Conservation (phyloP, 2,329 filamentous ascomycete species). For the Sarocladium oryzae region DNA sequence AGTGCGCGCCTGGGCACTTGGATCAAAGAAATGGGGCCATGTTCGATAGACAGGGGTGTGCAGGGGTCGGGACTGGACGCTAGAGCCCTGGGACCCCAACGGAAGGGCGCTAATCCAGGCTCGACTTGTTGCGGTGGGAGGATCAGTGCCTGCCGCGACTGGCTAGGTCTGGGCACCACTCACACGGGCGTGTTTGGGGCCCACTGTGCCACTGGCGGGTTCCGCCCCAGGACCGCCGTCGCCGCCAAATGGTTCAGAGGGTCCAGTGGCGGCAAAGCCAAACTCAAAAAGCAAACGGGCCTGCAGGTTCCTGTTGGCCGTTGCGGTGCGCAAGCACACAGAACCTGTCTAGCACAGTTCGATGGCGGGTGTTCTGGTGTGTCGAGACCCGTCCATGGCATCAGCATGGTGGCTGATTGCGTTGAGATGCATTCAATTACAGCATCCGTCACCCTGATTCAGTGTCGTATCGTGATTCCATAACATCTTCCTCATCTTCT, state of each 20-base stretch:
- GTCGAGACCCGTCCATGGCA: background rate
- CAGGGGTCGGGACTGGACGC: constrained; percentile 2
- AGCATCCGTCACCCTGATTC: background rate
- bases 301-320: too few species aligned
- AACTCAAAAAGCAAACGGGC: background rate
- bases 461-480: background rate
- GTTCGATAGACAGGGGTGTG: constrained; percentile 3
- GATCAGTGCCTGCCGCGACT: background rate
- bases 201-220: background rate
- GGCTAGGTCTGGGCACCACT: constrained; percentile 8
- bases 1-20: background rate
- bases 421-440: constrained; percentile 7
- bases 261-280: constrained; percentile 1
- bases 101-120: background rate
- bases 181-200: background rate
- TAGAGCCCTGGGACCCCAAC: background rate
- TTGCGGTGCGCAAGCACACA: too few species aligned
- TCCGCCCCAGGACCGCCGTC: background rate
- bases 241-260: background rate
- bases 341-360: too few species aligned
- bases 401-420: background rate
- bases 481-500: background rate
- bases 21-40: background rate
- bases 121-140: background rate
- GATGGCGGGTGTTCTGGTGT: too few species aligned